Base-by-base conservation (phyloP, 257 asterid genomes). In the Echium plantagineum region DNA sequence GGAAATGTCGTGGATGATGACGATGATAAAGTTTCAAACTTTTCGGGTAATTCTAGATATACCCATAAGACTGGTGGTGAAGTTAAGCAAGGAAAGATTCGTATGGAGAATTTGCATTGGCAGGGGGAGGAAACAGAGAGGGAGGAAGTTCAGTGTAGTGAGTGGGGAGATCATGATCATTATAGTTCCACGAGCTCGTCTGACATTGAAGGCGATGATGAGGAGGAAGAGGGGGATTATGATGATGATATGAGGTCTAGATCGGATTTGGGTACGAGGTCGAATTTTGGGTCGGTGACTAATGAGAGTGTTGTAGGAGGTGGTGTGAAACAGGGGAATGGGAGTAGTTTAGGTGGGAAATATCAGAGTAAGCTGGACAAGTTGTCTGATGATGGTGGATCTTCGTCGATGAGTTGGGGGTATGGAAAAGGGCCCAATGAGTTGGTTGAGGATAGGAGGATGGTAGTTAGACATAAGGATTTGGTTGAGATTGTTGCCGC, bases 71-170 rank as follows among this genome's bases (percentile, higher is more conserved):
- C 9, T 26, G 63, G 26, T 26, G 32, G 13, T 61, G 52, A 57
- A 24, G 5, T 46, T 18, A 18, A 53, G 48, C 61, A 53, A 48
- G 26, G 67, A 48, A 63, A 64, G 64, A 69, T 69, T 57, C 49
- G 53, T 47, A 1, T 24, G 2, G 63, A 73, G 64, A 54, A 78
- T 55, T 52, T 38, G 19, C 68, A 77, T 13, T 85, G 86, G 83
- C 93, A 86, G 52, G 79, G 83, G 24, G 94, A 82, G 52, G 86
- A 77, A 55, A 94, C 75, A 21, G 96, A 93, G 84, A 86, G 99
- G 68, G 97, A 93, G 64, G 99, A 93, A 63, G 94, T 93, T 22
- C 91, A 84, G 77, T 93, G 97, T 69, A 86, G 99, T 55, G 99
- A 93, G 31, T 93, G 97, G 96, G 96, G 82, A 52, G 98, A 89